Evolutionary conservation across 768 basidiomycete genomes (phyloP), one percentile per base, ranked within the genome.

Genomic region (Strobilomyces echinocephalus): DNA sequence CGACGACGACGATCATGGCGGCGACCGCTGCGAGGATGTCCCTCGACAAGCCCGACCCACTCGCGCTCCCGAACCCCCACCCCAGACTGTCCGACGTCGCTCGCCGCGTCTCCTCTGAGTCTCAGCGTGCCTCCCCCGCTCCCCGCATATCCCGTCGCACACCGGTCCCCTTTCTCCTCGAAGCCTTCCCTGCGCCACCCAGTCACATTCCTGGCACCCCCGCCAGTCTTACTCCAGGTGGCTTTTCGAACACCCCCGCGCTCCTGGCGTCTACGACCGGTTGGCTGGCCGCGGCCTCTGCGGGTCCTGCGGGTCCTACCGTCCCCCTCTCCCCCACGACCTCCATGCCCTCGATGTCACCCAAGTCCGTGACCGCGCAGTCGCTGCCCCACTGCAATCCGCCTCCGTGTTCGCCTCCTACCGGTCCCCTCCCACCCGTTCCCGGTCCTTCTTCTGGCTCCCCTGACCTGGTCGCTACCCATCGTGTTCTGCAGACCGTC

Each of bases 401-500:
- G 0, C 84, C 84, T 0, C 82, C 79, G 0, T 81, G 80, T 0
- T 73, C 70, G 2, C 85, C 85, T 0, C 85, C 85, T 0, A 68
- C 74, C 0, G 60, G 73, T 0, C 85, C 86, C 0, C 76, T 87
- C 4, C 86, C 87, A 0, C 84, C 87, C 4, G 59, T 87, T 2
- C 87, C 87, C 0, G 84, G 81, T 2, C 81, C 81, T 0, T 82
- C 82, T 2, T 74, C 80, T 18, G 74, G 82, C 73, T 76, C 53
- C 66, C 35, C 81, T 79, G 54, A 78, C 74, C 30, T 69, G 75
- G 35, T 71, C 73, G 18, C 72, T 78, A 38, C 74, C 69, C 71
- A 74, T 15, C 69, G 72, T 41, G 65, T 68, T 8, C 56, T 66
- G 15, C 65, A 67, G 39, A 63, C 64, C 1, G 42, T 15, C 15